Percentiles rank a stretch among this genome's conserved stretches.
These are phyloP conservation scores for Termitomyces sp. DNA, from an alignment of 768 basidiomycete species.

Conservation along the genomic window DNA sequence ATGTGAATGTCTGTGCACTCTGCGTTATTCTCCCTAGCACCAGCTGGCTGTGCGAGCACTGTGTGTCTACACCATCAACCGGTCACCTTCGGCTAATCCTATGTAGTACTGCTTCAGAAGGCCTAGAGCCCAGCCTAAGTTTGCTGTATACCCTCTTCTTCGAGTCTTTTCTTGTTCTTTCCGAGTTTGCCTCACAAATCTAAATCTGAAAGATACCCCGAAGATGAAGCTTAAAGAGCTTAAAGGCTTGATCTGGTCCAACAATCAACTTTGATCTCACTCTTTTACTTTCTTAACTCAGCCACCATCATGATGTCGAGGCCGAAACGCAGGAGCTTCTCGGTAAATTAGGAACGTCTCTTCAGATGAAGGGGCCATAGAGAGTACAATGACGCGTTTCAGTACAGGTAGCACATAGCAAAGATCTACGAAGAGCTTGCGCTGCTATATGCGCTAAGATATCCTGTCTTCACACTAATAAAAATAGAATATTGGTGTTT, in stretches of 20 bases:
- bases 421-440: not conserved
- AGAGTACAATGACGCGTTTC: not conserved
- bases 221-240: no score
- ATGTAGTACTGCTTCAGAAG: not conserved
- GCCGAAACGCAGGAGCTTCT: not conserved
- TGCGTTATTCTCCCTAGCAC: not conserved
- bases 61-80: not conserved
- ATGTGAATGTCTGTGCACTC: not conserved
- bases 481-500: not conserved
- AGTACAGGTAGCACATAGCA: not conserved
- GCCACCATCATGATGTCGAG: not conserved
- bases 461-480: not conserved
- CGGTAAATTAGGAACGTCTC: no score
- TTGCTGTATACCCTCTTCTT: not conserved
- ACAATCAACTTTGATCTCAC: not conserved
- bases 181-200: not conserved
- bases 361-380: not conserved
- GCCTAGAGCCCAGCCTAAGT: not conserved
- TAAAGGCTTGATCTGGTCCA: no score
- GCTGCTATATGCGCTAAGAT: no score
- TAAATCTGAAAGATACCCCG: not conserved
- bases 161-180: not conserved
- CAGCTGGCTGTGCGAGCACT: not conserved
- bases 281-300: not conserved
- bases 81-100: not conserved